Evolutionary conservation across 192 early-diverging fungal genomes (phyloP).

Genomic region (Chytriomyces sp.): DNA sequence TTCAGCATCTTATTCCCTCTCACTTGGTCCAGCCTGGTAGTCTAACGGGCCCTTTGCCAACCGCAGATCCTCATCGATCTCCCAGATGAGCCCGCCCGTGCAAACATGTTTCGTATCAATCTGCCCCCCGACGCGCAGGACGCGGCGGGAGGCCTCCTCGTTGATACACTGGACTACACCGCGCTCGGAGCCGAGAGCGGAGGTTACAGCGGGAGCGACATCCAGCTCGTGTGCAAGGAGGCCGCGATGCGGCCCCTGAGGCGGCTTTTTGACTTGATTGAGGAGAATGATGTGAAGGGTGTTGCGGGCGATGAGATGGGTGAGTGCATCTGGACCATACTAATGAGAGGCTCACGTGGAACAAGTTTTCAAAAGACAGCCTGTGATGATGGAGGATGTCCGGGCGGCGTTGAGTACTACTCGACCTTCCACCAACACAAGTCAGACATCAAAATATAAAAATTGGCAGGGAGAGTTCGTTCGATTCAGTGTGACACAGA

Average conservation of each 20-base stretch:
- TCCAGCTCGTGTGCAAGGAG: conserved; percentile 60
- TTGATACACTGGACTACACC: conserved; percentile 44
- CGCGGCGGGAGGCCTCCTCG: conserved; percentile 12
- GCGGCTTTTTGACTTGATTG: conserved; percentile 50
- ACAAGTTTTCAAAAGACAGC: conserved; percentile 6
- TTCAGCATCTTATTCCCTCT: conserved; percentile 12
- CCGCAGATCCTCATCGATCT: conserved; percentile 55
- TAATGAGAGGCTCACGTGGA: not conserved
- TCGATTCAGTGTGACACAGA: no score
- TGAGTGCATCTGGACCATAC: not conserved
- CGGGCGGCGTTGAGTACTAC: conserved; percentile 7
- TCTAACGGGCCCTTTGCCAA: not conserved
- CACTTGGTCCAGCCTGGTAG: conserved; percentile 3
- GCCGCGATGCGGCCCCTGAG: conserved; percentile 59
- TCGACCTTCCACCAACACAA: conserved; percentile 8
- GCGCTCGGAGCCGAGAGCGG: conserved; percentile 41
- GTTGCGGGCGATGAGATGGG: not conserved
- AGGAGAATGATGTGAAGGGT: conserved; percentile 25
- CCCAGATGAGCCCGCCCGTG: conserved; percentile 43
- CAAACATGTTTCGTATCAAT: conserved; percentile 44
- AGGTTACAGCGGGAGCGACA: conserved; percentile 59
- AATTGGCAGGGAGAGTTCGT: conserved; percentile 21
- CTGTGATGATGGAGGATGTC: conserved; percentile 21
- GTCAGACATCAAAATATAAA: conserved; percentile 6
- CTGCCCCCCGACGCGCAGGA: conserved; percentile 34